A percentile compares a stretch with the other conserved stretches of the same genome.
Evolutionary conservation across 2,329 filamentous ascomycete species (phyloP).

Genomic region (Alternaria angustiovoidea): DNA sequence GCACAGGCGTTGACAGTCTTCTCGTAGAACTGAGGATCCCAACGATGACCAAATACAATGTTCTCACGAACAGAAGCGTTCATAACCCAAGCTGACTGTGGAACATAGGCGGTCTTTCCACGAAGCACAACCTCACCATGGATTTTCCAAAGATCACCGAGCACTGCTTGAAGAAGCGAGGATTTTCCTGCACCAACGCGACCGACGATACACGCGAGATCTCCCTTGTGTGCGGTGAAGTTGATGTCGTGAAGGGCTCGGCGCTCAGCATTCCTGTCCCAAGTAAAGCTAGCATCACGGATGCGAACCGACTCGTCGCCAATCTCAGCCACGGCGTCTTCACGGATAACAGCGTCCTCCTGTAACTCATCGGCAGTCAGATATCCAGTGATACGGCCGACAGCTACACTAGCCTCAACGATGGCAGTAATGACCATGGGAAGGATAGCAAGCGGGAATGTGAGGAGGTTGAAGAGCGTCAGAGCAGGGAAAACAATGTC

Average conservation of each 20-base stretch:
- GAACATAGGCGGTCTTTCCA: conserved; percentile 87
- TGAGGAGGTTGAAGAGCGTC: conserved; percentile 94
- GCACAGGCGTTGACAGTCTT: conserved; percentile 92
- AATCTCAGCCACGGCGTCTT: conserved; percentile 73
- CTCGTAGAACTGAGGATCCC: conserved; percentile 93
- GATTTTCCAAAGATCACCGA: conserved; percentile 91
- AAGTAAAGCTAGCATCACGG: conserved; percentile 87
- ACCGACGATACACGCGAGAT: conserved; percentile 90
- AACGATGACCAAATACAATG: conserved; percentile 94
- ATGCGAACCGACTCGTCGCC: conserved; percentile 90
- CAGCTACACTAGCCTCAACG: conserved; percentile 93
- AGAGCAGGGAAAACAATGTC: conserved; percentile 94
- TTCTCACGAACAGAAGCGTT: conserved; percentile 98
- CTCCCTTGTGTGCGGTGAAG: conserved; percentile 88
- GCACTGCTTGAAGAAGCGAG: conserved; percentile 84
- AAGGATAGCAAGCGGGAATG: conserved; percentile 90
- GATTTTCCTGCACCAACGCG: conserved; percentile 96
- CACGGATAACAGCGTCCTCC: conserved; percentile 76
- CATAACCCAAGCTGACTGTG: conserved; percentile 95
- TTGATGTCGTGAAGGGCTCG: conserved; percentile 82
- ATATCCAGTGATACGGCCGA: conserved; percentile 83
- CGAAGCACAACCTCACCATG: conserved; percentile 83
- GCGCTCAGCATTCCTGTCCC: conserved; percentile 80
- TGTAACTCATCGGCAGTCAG: conserved; percentile 91
- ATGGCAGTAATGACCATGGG: conserved; percentile 98